Evolutionary conservation across 2,329 filamentous ascomycete genomes (phyloP), one percentile per base, ranked within the genome.

Genomic region (Diplodia sapinea): DNA sequence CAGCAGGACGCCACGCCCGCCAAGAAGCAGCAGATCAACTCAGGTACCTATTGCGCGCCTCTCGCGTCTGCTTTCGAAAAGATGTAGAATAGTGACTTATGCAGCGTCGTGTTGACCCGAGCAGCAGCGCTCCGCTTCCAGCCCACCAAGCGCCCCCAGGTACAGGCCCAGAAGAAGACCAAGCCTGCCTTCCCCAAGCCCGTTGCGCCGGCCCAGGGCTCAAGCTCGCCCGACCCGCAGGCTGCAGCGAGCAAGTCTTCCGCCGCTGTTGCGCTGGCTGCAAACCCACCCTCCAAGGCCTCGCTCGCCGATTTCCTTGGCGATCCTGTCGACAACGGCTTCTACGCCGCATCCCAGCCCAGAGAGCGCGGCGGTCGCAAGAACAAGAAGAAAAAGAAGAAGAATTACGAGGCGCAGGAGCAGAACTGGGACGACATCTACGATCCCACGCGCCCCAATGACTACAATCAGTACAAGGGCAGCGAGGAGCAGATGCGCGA

Each of bases 371-470:
- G 92, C 67, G 91, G 92, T 15, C 89, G 92, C 69, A 83, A 82
- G 73, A 79, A 81, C 51, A 88, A 92, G 69, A 70, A 74, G 68
- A 91, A 89, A 80, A 93, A 91, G 79, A 89, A 91, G 79, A 91
- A 91, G 83, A 90, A 89, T 78, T 86, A 87, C 73, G 85, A 88
- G 69, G 84, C 86, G 70, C 82, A 87, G 6, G 79, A 80, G 5
- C 80, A 85, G n/a, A 89, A 96, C 75, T 97, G 93, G 93, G 91
- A 96, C 76, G 93, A 96, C 76, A 87, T 95, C 29, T 97, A 97
- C 77, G 94, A 97, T 74, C 92, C 93, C 0, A 84, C 90, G 12
- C 83, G 91, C 49, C 93, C 94, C 9, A 96, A 92, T 50, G 93
- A 89, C 71, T 91, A 94, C 61, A 91, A 94, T 66, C 91, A 94